These are phyloP conservation scores for Colletotrichum limetticola DNA, from an alignment of 2,329 filamentous ascomycete genomes.

Conservation along the genomic window DNA sequence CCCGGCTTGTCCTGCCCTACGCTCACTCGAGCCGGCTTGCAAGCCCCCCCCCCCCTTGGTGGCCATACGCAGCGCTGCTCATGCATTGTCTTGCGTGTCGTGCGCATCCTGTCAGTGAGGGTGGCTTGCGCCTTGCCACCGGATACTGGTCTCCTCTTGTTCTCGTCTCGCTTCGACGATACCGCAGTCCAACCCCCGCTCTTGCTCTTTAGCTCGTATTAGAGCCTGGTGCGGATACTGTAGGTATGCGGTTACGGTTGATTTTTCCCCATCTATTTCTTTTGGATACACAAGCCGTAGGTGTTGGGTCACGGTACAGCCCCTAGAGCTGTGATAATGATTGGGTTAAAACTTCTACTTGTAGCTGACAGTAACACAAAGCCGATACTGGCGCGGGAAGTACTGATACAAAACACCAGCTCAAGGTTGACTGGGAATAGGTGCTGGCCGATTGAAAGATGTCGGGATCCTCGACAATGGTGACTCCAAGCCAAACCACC, in stretches of 20 bases:
- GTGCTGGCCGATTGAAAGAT: background rate
- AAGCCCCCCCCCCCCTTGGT: background rate
- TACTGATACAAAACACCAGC: background rate
- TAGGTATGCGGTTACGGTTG: background rate
- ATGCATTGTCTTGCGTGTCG: background rate
- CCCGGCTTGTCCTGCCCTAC: background rate
- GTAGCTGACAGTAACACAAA: background rate
- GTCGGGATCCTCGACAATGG: background rate
- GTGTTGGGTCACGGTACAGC: background rate
- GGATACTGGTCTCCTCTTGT: background rate
- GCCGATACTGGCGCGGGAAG: background rate
- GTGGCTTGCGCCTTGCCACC: background rate
- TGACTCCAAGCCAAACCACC: background rate
- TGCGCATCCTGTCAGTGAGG: background rate
- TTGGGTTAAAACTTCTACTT: background rate
- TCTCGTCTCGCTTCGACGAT: background rate
- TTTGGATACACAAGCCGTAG: background rate
- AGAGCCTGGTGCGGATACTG: background rate
- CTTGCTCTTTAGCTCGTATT: background rate
- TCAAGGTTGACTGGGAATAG: background rate
- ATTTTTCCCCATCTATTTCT: too few relatives aligned
- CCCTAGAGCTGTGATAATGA: background rate
- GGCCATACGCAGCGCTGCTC: background rate
- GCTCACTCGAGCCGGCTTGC: background rate
- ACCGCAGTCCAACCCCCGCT: background rate